Evolutionary conservation across 768 basidiomycete species (phyloP).

Genomic region (Kwoniella sp.): DNA sequence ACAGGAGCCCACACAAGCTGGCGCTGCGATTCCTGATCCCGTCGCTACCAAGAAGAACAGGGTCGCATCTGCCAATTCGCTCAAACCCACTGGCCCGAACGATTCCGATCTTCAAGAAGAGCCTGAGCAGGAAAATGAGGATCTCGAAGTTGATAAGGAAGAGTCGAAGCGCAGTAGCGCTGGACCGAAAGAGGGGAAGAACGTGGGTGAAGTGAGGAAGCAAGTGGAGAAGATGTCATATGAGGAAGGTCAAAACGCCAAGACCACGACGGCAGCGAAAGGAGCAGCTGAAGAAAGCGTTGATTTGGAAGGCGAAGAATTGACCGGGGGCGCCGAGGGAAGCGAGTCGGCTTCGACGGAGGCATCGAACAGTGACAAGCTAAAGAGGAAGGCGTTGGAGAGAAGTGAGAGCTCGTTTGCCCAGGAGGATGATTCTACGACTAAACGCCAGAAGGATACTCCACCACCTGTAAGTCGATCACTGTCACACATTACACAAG

Average conservation of each 20-base stretch:
- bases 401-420: constrained; percentile 41
- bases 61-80: constrained; percentile 19
- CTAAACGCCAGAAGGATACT: constrained; percentile 41
- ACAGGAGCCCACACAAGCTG: constrained; percentile 42
- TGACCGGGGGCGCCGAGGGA: neutral
- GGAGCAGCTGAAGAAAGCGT: neutral
- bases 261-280: neutral
- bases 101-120: constrained; percentile 7
- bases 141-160: constrained; percentile 1
- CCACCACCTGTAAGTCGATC: constrained; percentile 23
- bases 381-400: constrained; percentile 47
- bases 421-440: constrained; percentile 24
- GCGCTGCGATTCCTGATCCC: constrained; percentile 16
- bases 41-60: constrained; percentile 48
- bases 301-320: neutral
- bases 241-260: constrained; percentile 25
- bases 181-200: constrained; percentile 29
- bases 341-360: constrained; percentile 24
- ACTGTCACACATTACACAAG: neutral
- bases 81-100: constrained; percentile 15
- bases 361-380: constrained; percentile 20
- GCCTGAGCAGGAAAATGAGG: constrained; percentile 18
- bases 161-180: neutral
- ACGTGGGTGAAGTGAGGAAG: constrained; percentile 47
- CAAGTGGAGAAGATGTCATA: constrained; percentile 50